These are phyloP conservation scores for Phylloporus arenicola DNA, from an alignment of 768 basidiomycete genomes.

Conservation along the genomic window DNA sequence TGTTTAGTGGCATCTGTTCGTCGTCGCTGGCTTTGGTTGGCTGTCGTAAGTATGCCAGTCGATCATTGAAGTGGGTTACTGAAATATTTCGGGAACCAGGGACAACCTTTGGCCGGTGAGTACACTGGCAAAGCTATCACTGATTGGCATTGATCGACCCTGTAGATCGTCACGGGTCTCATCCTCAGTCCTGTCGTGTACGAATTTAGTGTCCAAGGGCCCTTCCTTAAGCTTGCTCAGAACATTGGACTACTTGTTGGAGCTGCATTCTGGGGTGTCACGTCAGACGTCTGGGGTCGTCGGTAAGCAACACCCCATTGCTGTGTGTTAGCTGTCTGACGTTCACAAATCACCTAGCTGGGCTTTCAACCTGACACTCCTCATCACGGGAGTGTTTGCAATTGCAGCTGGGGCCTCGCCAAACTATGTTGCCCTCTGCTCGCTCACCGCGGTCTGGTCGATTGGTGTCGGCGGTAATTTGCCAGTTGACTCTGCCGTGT, in stretches of 20 bases:
- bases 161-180: constrained; percentile 57
- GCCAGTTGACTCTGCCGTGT: constrained; percentile 72
- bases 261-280: constrained; percentile 63
- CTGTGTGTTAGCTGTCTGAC: constrained; percentile 5
- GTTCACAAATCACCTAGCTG: constrained; percentile 33
- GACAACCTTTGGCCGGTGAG: constrained; percentile 72
- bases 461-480: constrained; percentile 69
- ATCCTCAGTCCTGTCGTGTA: constrained; percentile 58
- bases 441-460: constrained; percentile 53
- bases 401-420: constrained; percentile 56
- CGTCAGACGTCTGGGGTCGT: constrained; percentile 68
- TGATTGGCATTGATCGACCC: neutral
- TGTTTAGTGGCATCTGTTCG: constrained; percentile 55
- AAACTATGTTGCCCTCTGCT: constrained; percentile 45
- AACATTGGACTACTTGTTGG: constrained; percentile 69
- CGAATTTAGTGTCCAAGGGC: constrained; percentile 59
- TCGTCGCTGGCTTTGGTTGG: constrained; percentile 73
- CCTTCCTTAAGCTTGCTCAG: constrained; percentile 63
- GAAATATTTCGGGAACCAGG: constrained; percentile 28
- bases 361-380: constrained; percentile 66
- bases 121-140: neutral
- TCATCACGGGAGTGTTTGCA: constrained; percentile 64
- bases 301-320: constrained; percentile 31
- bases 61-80: neutral
- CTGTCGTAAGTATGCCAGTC: constrained; percentile 47